Evolutionary conservation across 2,329 filamentous ascomycete species (phyloP).

Genomic region (Colletotrichum sojae): DNA sequence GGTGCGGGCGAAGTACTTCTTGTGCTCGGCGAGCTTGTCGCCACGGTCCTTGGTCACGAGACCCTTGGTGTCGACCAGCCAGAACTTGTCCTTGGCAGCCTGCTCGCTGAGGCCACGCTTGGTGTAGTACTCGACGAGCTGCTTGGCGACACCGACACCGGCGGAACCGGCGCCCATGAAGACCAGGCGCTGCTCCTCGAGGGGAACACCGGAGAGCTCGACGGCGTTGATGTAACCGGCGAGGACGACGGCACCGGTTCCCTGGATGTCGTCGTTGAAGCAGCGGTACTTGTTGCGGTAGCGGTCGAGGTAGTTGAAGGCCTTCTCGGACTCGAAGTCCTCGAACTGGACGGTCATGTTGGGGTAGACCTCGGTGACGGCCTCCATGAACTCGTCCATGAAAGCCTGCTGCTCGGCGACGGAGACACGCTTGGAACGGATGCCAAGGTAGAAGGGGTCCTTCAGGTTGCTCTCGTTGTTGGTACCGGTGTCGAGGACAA

Average conservation of each 20-base stretch:
- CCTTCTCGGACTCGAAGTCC: constrained; percentile 93
- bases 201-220: constrained; percentile 86
- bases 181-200: constrained; percentile 92
- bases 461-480: constrained; percentile 76
- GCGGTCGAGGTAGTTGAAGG: constrained; percentile 91
- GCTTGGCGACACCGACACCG: constrained; percentile 97
- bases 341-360: constrained; percentile 90
- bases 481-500: constrained; percentile 77
- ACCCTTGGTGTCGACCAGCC: constrained; percentile 96
- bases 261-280: constrained; percentile 99
- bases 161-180: constrained; percentile 97
- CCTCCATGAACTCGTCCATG: constrained; percentile 97
- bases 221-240: constrained; percentile 82
- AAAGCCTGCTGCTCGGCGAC: constrained; percentile 88
- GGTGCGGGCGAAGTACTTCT: constrained; percentile 77
- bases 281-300: constrained; percentile 92
- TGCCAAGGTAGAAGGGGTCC: constrained; percentile 88
- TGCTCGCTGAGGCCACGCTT: constrained; percentile 91
- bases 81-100: constrained; percentile 92
- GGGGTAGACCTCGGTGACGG: constrained; percentile 80
- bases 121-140: constrained; percentile 97
- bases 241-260: constrained; percentile 94
- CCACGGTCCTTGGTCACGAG: constrained; percentile 94
- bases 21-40: constrained; percentile 93
- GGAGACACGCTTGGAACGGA: constrained; percentile 84